Evolutionary conservation across 495 filamentous ascomycete species (phyloP).

Genomic region (Aspergillus saccharolyticus): DNA sequence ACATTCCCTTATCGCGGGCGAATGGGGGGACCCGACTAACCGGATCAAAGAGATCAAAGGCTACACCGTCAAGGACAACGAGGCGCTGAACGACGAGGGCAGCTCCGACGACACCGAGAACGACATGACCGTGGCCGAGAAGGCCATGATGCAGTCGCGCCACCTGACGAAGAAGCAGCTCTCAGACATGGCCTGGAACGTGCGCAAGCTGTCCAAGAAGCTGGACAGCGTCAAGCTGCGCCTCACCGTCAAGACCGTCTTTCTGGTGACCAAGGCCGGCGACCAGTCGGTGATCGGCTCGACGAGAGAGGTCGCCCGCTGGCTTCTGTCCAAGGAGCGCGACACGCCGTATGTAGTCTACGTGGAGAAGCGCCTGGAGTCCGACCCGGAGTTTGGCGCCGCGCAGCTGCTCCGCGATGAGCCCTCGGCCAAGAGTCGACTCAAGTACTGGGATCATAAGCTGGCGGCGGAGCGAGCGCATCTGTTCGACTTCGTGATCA

Average conservation of each 20-base stretch:
- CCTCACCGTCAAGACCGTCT: conserved; percentile 75
- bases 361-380: conserved; percentile 68
- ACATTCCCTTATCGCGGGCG: conserved; percentile 67
- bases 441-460: conserved; percentile 78
- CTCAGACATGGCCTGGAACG: conserved; percentile 92
- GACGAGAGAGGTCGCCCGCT: conserved; percentile 71
- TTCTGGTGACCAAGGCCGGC: conserved; percentile 83
- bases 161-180: conserved; percentile 89
- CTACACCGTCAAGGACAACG: conserved; percentile 18
- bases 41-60: conserved; percentile 29
- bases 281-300: conserved; percentile 76
- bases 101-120: conserved; percentile 15
- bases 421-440: conserved; percentile 49
- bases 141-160: conserved; percentile 47
- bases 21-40: conserved; percentile 29
- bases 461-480: conserved; percentile 75
- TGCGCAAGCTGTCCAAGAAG: conserved; percentile 82
- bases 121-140: conserved; percentile 21
- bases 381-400: conserved; percentile 67
- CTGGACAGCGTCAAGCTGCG: conserved; percentile 73
- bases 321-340: conserved; percentile 77
- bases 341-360: conserved; percentile 67
- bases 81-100: conserved; percentile 20
- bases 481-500: conserved; percentile 88
- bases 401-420: conserved; percentile 54